Percentiles rank a stretch among this genome's conserved stretches.
phyloP scores from a whole-genome alignment of 2,329 filamentous ascomycete genomes.

The Salinomyces thailandicus region DNA sequence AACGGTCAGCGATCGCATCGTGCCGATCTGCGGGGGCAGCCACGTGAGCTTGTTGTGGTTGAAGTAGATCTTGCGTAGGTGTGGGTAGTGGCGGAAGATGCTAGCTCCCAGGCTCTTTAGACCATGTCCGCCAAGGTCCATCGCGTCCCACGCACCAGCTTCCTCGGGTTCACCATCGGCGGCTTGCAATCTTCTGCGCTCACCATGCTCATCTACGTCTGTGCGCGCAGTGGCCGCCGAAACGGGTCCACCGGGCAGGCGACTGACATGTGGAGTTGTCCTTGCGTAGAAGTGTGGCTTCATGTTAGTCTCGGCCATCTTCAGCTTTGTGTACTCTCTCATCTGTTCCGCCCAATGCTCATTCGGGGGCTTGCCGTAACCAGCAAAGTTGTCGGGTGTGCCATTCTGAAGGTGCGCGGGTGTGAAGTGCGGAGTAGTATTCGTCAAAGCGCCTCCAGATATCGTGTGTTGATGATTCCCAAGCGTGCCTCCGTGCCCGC shows the following conservation, averaged over 20 bases:
- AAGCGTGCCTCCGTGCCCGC: slow-evolving; percentile 46
- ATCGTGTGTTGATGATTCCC: slow-evolving; percentile 52
- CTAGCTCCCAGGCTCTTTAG: slow-evolving; percentile 68
- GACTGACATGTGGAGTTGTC: slow-evolving; percentile 40
- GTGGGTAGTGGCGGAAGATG: slow-evolving; percentile 71
- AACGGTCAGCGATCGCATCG: slow-evolving; percentile 67
- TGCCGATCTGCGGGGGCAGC: slow-evolving; percentile 72
- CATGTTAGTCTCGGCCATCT: slow-evolving; percentile 18
- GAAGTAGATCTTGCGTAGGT: slow-evolving; percentile 84
- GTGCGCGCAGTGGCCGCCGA: slow-evolving; percentile 35
- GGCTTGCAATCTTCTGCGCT: slow-evolving; percentile 43
- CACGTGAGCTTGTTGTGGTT: slow-evolving; percentile 80
- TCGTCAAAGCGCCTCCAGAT: slow-evolving; percentile 52
- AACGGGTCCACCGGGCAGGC: slow-evolving; percentile 15
- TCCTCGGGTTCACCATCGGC: slow-evolving; percentile 48
- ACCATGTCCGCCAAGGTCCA: slow-evolving; percentile 95
- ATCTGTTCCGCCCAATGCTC: slow-evolving; percentile 85
- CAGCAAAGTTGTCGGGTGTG: slow-evolving; percentile 43
- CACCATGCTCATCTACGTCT: slow-evolving; percentile 44
- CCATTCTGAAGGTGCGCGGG: slow-evolving; percentile 51
- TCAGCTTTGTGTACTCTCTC: slow-evolving; percentile 34
- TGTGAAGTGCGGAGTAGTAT: slow-evolving; percentile 52
- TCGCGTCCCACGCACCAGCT: slow-evolving; percentile 66
- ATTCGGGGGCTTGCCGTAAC: slow-evolving; percentile 46
- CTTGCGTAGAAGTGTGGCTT: slow-evolving; percentile 60